Percentiles rank a stretch among this genome's conserved stretches.
Conservation (phyloP, 1,139 yeast species). For the Hansenula sp. region DNA sequence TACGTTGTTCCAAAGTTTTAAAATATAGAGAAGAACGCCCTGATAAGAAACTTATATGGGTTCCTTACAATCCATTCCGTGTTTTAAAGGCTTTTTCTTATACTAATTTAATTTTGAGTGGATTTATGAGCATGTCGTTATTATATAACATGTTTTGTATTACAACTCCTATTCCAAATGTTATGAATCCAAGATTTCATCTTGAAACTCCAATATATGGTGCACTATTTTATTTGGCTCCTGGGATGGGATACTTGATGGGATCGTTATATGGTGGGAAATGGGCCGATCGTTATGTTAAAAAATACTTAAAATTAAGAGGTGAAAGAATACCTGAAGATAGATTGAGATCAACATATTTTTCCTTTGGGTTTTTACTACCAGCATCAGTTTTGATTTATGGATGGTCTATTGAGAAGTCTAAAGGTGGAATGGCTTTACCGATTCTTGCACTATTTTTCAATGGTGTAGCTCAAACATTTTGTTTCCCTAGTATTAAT, state of each 20-base stretch:
- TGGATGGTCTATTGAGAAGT: slow-evolving; percentile 49
- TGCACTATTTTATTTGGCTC: slow-evolving; percentile 47
- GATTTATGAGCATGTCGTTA: slow-evolving; percentile 35
- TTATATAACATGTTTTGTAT: slow-evolving; percentile 46
- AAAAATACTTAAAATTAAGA: slow-evolving; percentile 32
- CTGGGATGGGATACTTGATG: slow-evolving; percentile 43
- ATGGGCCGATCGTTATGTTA: slow-evolving; percentile 43
- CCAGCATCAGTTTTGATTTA: slow-evolving; percentile 41
- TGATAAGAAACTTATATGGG: slow-evolving; percentile 33
- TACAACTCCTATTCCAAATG: slow-evolving; percentile 49
- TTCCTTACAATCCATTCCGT: slow-evolving; percentile 39
- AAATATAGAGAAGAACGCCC: slow-evolving; percentile 15
- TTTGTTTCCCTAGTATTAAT: slow-evolving; percentile 45
- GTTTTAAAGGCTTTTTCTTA: slow-evolving; percentile 36
- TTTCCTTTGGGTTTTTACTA: slow-evolving; percentile 35
- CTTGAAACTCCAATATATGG: slow-evolving; percentile 41
- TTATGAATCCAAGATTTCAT: slow-evolving; percentile 48
- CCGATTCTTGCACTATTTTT: slow-evolving; percentile 45
- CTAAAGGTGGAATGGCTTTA: slow-evolving; percentile 49
- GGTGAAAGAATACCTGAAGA: slow-evolving; percentile 50
- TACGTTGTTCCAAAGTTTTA: slow-evolving; percentile 25
- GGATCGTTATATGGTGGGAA: slow-evolving; percentile 49
- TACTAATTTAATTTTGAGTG: slow-evolving; percentile 40
- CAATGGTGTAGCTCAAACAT: slow-evolving; percentile 45
- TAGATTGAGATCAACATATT: slow-evolving; percentile 35